Evolutionary conservation across 768 basidiomycete species (phyloP).

Genomic region (Mycena filopes): DNA sequence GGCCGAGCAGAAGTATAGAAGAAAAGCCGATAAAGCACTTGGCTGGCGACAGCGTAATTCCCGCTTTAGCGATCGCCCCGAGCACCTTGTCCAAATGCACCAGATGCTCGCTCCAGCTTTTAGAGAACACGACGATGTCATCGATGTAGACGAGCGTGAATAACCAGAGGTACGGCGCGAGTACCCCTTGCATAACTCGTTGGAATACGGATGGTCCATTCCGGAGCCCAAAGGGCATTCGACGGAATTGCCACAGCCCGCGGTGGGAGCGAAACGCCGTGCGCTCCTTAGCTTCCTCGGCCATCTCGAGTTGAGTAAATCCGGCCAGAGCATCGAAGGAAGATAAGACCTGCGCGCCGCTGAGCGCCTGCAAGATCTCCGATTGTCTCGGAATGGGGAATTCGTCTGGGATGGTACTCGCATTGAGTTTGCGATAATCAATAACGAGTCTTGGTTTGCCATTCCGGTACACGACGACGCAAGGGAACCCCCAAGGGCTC

Average conservation of each 20-base stretch:
- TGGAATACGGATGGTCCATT: slow-evolving; percentile 12
- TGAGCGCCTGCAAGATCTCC: slow-evolving; percentile 38
- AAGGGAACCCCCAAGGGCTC: background rate
- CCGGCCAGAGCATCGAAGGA: slow-evolving; percentile 29
- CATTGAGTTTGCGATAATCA: background rate
- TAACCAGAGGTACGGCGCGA: background rate
- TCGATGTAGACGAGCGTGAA: slow-evolving; percentile 38
- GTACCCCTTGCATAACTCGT: background rate
- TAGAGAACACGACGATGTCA: slow-evolving; percentile 35
- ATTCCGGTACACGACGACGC: background rate
- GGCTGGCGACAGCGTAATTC: slow-evolving; percentile 36
- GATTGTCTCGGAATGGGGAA: slow-evolving; percentile 41
- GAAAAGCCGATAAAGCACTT: too few relatives aligned
- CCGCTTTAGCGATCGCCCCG: slow-evolving; percentile 26
- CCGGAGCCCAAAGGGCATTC: slow-evolving; percentile 11
- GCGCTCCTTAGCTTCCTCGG: slow-evolving; percentile 34
- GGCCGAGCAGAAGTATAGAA: too few relatives aligned
- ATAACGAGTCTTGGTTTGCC: background rate
- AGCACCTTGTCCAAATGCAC: slow-evolving; percentile 33
- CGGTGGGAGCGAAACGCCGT: slow-evolving; percentile 44
- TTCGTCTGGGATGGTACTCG: slow-evolving; percentile 34
- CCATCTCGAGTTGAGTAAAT: slow-evolving; percentile 44
- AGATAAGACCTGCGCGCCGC: slow-evolving; percentile 37
- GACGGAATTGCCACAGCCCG: slow-evolving; percentile 43
- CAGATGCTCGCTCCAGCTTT: slow-evolving; percentile 34